Evolutionary conservation across 805 yeast species (phyloP), one percentile per base, ranked within the genome.

Genomic region (Candida peoriensis): DNA sequence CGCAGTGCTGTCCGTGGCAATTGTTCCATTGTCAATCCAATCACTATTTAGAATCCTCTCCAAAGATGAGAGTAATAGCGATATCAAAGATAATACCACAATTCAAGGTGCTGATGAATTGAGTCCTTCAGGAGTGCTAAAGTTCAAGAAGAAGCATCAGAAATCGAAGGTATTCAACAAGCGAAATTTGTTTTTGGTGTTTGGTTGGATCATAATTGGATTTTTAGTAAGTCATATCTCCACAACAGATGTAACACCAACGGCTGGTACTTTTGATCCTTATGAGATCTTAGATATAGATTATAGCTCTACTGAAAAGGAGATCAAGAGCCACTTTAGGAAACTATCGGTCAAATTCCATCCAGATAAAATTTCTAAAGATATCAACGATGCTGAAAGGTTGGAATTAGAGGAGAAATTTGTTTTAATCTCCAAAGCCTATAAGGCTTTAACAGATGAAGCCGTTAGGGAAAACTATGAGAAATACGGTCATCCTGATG

Each of bases 401-500:
- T 59, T 61, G 26, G 72, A 63, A 18, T 65, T 83, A 59, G 97
- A 90, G 60, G 77, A 80, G 36, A 73, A 73, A 27, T 93, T 76
- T 58, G 90, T 89, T 24, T 70, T 76, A 47, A 83, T 93, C 50
- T 81, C 85, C 39, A 84, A 85, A 60, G 99, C 99, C 18, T 88
- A 94, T 63, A 84, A 88, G 60, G 86, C 98, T 0, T 72, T 93
- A 44, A 94, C 98, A 11, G 97, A 93, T 60, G 96, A 86, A 47
- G 72, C 68, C 9, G 78, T 85, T 4, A 82, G 77, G 50, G 85
- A 84, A 48, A 93, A 93, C 57, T 88, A 74, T 58, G 65, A 81
- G 50, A 79, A 76, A 48, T 93, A 81, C 53, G 99, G 99, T 32
- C 96, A 94, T 57, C 99, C 99, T 5, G 99, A 93, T 64, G 98